Base-by-base conservation (phyloP, 2,329 filamentous ascomycete genomes). In the Cytospora piceicola region DNA sequence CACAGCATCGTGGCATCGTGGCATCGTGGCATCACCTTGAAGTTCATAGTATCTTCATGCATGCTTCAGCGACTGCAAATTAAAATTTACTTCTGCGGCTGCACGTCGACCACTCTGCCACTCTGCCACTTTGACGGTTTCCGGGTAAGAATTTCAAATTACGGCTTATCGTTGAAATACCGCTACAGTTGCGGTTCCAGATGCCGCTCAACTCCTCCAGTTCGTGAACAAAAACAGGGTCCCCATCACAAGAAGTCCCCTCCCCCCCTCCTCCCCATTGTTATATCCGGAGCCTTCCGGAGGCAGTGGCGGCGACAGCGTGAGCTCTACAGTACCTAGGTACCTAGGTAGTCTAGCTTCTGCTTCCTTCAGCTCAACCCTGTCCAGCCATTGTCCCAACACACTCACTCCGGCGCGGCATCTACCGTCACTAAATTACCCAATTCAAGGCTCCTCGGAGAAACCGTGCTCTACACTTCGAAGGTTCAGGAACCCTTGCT, bases 391-490 rank as follows among this genome's bases (percentile, higher is more conserved):
- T 36, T 49, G 54, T 56, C 52, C 60, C 20, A 49, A 20, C 7
- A 20, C 20, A 46, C 42, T 20, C 20, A 46, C 42, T 56, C 27
- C 52, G 36, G 52, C 29, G 56, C 55, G 60, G 60, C 52, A 56
- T 3, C 30, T 42, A 49, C 46, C 52, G n/a, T 56, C 52, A 56
- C 49, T 6, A 22, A n/a, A 22, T 1, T 9, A 11, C 42, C n/a
- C 17, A 46, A 9, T 7, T 46, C 60, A 54, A 62, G 52, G 27
- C 30, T 39, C n/a, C 53, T 42, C 46, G 36, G 53, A 56, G 52
- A 27, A 27, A 27, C 54, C 27, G 52, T 56, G 52, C 60, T 62
- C 60, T 62, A 42, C 56, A 34, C 59, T 39, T 62, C 59, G 5
- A 4, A 22, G 22, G 5, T 42, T 46, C 42, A 4, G 8, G 11